Base-by-base conservation (phyloP, 1,139 yeast species). In the Lodderomyces elongisporus region DNA sequence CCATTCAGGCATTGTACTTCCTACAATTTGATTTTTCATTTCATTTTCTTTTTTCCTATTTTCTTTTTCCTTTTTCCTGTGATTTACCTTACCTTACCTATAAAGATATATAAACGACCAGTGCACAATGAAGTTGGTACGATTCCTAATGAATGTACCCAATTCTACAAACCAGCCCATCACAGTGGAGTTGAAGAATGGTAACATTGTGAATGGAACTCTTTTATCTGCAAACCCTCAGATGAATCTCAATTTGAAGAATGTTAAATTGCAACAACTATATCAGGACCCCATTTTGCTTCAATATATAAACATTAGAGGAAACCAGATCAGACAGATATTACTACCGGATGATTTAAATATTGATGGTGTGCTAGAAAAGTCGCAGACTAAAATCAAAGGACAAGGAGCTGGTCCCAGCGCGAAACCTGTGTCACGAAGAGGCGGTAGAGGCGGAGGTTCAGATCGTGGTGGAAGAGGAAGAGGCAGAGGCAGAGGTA, bases 111-210 rank as follows among this genome's bases (percentile, higher is more conserved):
- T n/a, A n/a, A n/a, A n/a, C n/a, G n/a, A n/a, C n/a, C n/a, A n/a
- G n/a, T n/a, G n/a, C 22, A 40, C 27, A 9, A 68, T 68, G 74
- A 69, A 68, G 57, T 51, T 69, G 38, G 74, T 69, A 18, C 70
- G 84, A 43, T 89, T 91, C 56, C 66, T 91, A 41, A 87, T 87
- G 91, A 89, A 87, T 51, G 65, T 91, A 41, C 72, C 74, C 20
- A 53, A 59, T 39, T 57, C 70, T 46, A 78, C 84, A 30, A 80
- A 79, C 42, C 97, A 89, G 59, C 79, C 89, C 29, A 91, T 91
- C 5, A 91, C 93, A 35, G 85, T 91, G 17, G 98, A 91, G 54
- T 67, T 91, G 51, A 91, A 91, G 57, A 88, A 91, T 56, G 97
- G 97, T 21, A 59, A 56, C 38, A 56, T 67, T 10, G 58, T 66